A percentile compares a stretch with the other conserved stretches of the same genome.
These are phyloP conservation scores for Digitaria exilis DNA, from an alignment of 202 grass and related monocot genomes.

Conservation along the genomic window DNA sequence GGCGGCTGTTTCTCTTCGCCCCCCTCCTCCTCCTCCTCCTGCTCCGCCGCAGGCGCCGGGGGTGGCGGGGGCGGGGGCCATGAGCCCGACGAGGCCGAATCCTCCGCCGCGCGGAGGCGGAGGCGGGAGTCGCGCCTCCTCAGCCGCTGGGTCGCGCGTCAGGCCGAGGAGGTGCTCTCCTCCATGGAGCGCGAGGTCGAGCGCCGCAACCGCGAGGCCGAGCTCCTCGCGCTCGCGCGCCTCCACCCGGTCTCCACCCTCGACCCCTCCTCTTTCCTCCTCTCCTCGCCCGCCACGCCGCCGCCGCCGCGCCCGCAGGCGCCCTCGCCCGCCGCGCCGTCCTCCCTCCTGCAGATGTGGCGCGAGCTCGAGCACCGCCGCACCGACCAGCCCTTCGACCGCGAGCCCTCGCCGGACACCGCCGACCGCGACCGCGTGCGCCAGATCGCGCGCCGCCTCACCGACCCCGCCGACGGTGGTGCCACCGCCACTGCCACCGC, in stretches of 20 bases:
- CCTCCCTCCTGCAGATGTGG: conserved; percentile 98
- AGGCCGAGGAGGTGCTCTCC: conserved; percentile 95
- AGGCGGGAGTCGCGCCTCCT: conserved; percentile 73
- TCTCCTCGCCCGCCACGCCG: conserved; percentile 47
- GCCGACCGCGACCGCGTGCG: conserved; percentile 65
- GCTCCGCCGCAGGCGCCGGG: conserved; percentile 24
- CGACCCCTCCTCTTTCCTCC: conserved; percentile 68
- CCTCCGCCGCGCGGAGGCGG: conserved; percentile 60
- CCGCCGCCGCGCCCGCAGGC: conserved; percentile 46
- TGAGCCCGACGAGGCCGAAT: conserved; percentile 58
- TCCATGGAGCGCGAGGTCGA: conserved; percentile 87
- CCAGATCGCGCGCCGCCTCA: conserved; percentile 71
- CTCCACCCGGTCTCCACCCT: conserved; percentile 92
- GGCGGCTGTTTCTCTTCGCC: conserved; percentile 67
- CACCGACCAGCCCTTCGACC: conserved; percentile 46
- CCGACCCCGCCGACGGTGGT: conserved; percentile 20
- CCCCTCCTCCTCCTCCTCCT: conserved; percentile 58
- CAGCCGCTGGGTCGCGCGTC: conserved; percentile 90
- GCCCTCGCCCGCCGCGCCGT: conserved; percentile 41
- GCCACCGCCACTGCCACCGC: neutral
- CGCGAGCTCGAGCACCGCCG: conserved; percentile 80
- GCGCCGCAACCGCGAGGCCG: conserved; percentile 75
- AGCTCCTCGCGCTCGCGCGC: conserved; percentile 84
- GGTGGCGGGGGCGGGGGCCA: conserved; percentile 27
- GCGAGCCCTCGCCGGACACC: conserved; percentile 58